Evolutionary conservation across 163 green algal species (phyloP).

Genomic region (Coccomyxa subellipsoidea): DNA sequence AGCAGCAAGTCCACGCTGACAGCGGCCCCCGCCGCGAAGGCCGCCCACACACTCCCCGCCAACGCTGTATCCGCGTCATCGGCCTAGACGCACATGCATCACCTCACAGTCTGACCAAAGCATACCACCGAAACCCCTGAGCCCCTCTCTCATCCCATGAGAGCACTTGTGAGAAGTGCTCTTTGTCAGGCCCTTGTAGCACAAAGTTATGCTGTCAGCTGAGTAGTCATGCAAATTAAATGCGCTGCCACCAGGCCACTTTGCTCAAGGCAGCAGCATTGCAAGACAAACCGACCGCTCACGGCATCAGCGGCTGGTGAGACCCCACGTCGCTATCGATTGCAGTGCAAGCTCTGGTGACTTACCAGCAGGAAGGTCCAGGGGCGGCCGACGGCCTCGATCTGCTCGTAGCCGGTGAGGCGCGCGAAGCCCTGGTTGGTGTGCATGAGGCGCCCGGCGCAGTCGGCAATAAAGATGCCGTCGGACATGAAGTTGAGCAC

Average conservation of each 20-base stretch:
- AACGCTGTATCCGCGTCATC: neutral
- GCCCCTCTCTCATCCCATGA: too few species aligned
- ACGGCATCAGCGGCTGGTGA: too few species aligned
- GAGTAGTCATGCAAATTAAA: too few species aligned
- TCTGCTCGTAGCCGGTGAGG: conserved; percentile 55
- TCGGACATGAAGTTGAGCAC: conserved; percentile 11
- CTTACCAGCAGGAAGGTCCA: conserved; percentile 5
- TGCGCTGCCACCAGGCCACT: too few species aligned
- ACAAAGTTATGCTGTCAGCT: too few species aligned
- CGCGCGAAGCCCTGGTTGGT: conserved; percentile 51
- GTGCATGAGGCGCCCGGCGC: conserved; percentile 29
- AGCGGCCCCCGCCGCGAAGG: neutral
- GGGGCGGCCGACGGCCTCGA: conserved; percentile 47
- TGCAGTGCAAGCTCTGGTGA: neutral
- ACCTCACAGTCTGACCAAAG: too few species aligned
- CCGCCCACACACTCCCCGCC: neutral
- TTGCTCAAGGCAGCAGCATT: too few species aligned
- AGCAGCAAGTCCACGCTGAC: neutral
- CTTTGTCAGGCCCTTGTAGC: too few species aligned
- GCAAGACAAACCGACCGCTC: too few species aligned
- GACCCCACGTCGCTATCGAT: too few species aligned
- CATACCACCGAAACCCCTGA: too few species aligned
- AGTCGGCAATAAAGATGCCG: conserved; percentile 2
- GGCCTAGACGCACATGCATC: neutral
- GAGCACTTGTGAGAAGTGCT: too few species aligned